Evolutionary conservation across 225 moss, liverwort and hornwort species (phyloP).

Genomic region (Thuidium tamariscinum): DNA sequence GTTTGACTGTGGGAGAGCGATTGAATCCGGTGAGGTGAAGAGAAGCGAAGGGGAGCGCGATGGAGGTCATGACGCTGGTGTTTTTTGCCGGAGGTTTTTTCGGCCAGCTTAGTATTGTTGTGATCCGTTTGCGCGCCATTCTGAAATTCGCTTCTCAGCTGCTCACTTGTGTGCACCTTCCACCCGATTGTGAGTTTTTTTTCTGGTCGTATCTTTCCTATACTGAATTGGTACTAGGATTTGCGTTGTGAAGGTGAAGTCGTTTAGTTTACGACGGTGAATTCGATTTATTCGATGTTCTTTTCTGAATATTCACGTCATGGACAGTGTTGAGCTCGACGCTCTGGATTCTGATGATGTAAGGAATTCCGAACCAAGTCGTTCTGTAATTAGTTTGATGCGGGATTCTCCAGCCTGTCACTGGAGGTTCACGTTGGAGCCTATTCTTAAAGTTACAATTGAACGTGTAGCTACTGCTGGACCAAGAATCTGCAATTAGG

Average conservation of each 20-base stretch:
- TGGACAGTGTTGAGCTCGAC: not conserved
- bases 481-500: not conserved
- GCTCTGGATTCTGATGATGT: not conserved
- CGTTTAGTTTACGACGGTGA: not conserved
- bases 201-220: not conserved
- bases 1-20: not conserved
- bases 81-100: constrained; percentile 58
- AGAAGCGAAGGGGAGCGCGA: not conserved
- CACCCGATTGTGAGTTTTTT: constrained; percentile 26
- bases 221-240: not conserved
- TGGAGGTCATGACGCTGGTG: constrained; percentile 52
- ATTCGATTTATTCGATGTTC: not conserved
- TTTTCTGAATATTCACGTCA: not conserved
- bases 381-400: not conserved
- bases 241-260: not conserved
- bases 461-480: not conserved
- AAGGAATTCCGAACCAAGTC: not conserved
- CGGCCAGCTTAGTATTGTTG: constrained; percentile 49
- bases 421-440: not conserved
- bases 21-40: not conserved
- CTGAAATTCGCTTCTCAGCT: constrained; percentile 36
- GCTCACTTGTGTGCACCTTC: constrained; percentile 41
- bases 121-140: constrained; percentile 58
- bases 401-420: not conserved
- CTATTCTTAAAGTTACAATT: not conserved